Percentiles rank a stretch among this genome's conserved stretches.
Evolutionary conservation across 768 basidiomycete genomes (phyloP).

Genomic region (Sutorius australiensis): DNA sequence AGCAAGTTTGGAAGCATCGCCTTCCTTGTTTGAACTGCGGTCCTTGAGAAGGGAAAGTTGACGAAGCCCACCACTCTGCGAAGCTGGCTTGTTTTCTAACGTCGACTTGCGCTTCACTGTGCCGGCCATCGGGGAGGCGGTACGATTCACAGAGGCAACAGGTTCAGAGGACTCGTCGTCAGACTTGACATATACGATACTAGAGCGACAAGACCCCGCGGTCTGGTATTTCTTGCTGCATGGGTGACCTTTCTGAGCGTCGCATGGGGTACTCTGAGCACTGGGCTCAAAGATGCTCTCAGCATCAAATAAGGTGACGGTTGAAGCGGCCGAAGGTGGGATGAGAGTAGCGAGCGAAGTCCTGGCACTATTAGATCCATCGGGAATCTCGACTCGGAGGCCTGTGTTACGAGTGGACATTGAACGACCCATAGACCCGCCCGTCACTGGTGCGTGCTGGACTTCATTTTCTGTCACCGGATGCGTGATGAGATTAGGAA

Average conservation of each 20-base stretch:
- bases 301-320: constrained; percentile 56
- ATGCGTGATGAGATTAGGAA: constrained; percentile 29
- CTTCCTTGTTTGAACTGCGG: constrained; percentile 42
- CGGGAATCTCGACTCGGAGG: constrained; percentile 50
- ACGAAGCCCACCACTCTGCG: constrained; percentile 50
- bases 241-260: constrained; percentile 30
- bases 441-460: constrained; percentile 15
- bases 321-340: constrained; percentile 56
- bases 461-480: constrained; percentile 39
- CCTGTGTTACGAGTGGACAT: constrained; percentile 44
- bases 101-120: constrained; percentile 42
- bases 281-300: constrained; percentile 16
- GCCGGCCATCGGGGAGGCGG: constrained; percentile 30
- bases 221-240: constrained; percentile 17
- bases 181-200: constrained; percentile 64
- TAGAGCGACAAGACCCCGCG: constrained; percentile 43
- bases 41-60: constrained; percentile 62
- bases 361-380: constrained; percentile 47
- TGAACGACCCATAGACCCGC: constrained; percentile 29
- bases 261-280: constrained; percentile 64
- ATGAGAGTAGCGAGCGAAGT: constrained; percentile 46
- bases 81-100: constrained; percentile 1
- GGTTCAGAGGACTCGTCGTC: constrained; percentile 35
- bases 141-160: neutral
- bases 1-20: constrained; percentile 13